Conservation (phyloP, 306 rosid species). For the Senna tora region DNA sequence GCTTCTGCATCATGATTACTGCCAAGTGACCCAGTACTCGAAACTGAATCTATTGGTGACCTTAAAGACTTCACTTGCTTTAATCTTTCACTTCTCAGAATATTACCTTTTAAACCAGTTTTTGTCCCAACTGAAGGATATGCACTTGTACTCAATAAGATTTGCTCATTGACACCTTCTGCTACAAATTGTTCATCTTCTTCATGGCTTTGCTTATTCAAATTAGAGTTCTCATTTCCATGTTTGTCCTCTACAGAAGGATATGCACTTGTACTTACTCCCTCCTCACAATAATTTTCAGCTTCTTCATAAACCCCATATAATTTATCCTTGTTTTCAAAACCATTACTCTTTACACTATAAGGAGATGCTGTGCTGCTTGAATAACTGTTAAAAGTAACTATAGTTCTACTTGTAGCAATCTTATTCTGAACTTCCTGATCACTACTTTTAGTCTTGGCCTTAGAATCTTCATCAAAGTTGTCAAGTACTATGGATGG, state of each 20-base stretch:
- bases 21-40: constrained; percentile 39
- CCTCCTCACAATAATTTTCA: constrained; percentile 38
- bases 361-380: constrained; percentile 25
- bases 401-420: constrained; percentile 31
- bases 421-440: constrained; percentile 35
- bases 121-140: constrained; percentile 33
- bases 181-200: constrained; percentile 45
- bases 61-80: constrained; percentile 64
- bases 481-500: constrained; percentile 45
- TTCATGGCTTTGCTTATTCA: constrained; percentile 38
- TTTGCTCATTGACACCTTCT: constrained; percentile 45
- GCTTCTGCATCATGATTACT: constrained; percentile 43
- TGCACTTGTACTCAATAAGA: constrained; percentile 27
- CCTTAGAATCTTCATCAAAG: constrained; percentile 41
- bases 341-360: constrained; percentile 14
- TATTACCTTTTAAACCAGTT: constrained; percentile 39
- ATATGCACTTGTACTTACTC: too few relatives aligned
- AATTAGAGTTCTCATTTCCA: constrained; percentile 34
- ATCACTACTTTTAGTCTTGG: constrained; percentile 45
- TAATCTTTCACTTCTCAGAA: constrained; percentile 46
- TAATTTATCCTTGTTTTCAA: constrained; percentile 22
- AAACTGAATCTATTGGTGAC: constrained; percentile 46
- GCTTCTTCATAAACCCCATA: constrained; percentile 37
- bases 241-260: constrained; percentile 36
- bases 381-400: constrained; percentile 33